These are phyloP conservation scores for Pistacia atlantica DNA, from an alignment of 345 rosid genomes.

Conservation along the genomic window DNA sequence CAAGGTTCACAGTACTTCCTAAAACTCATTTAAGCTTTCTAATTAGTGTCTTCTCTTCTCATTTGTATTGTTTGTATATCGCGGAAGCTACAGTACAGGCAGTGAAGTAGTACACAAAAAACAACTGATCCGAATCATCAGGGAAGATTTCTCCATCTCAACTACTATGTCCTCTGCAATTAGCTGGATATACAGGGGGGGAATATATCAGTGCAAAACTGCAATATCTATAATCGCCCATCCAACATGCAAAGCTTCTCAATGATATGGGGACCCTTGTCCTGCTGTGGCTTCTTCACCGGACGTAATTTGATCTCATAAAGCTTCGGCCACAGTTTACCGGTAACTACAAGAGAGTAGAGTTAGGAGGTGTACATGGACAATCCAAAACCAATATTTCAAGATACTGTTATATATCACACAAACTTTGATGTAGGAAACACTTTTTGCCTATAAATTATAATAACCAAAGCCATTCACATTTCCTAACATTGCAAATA, in stretches of 20 bases:
- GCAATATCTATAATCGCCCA: neutral
- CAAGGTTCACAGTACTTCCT: neutral
- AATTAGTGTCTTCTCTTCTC: neutral
- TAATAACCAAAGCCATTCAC: neutral
- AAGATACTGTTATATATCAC: neutral
- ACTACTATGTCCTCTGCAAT: no score
- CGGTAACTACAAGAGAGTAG: constrained; percentile 62
- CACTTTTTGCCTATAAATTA: neutral
- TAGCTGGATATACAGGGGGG: neutral
- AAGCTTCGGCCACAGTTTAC: constrained; percentile 87
- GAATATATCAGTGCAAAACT: neutral
- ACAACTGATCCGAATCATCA: neutral
- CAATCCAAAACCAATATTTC: neutral
- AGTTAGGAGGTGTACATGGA: neutral
- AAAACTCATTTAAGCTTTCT: neutral
- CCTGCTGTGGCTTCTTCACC: constrained; percentile 16
- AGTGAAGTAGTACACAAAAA: neutral
- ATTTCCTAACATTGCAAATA: neutral
- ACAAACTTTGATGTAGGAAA: neutral
- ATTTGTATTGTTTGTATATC: neutral
- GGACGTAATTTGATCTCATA: constrained; percentile 72
- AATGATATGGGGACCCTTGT: constrained; percentile 20
- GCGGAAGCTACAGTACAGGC: no score
- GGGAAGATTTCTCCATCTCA: neutral
- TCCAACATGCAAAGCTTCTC: constrained; percentile 49